These are phyloP conservation scores for Aphanocladium album DNA, from an alignment of 2,329 filamentous ascomycete genomes.

Conservation along the genomic window DNA sequence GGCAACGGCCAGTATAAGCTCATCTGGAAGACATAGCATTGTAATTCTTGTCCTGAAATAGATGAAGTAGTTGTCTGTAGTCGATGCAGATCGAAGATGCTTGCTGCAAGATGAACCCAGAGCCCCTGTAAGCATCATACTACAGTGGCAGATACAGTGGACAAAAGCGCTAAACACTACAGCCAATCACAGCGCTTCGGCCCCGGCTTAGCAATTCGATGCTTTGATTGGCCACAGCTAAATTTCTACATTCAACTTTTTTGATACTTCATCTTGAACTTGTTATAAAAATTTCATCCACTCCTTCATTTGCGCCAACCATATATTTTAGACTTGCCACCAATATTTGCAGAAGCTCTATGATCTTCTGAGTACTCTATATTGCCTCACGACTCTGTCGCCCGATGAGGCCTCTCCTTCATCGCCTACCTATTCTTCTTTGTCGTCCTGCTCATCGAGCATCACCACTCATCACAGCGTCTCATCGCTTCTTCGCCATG, in stretches of 20 bases:
- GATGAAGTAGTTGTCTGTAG: no score
- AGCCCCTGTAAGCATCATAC: no score
- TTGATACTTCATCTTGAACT: background rate
- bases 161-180: background rate
- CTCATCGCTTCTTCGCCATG: slow-evolving; percentile 7
- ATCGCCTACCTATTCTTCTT: background rate
- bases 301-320: background rate
- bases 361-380: background rate
- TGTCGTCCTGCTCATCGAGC: background rate
- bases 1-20: background rate
- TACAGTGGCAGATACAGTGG: no score
- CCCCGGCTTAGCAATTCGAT: background rate
- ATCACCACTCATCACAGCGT: background rate
- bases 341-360: no score
- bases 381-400: background rate
- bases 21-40: background rate
- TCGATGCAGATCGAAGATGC: no score
- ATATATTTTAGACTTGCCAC: background rate
- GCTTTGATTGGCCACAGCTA: slow-evolving; percentile 4
- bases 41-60: background rate
- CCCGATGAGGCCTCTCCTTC: slow-evolving; percentile 1
- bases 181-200: background rate
- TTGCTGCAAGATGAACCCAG: no score
- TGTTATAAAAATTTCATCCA: background rate
- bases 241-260: slow-evolving; percentile 6